Evolutionary conservation across 2,329 filamentous ascomycete species (phyloP).

Genomic region (Botrytis medusae): DNA sequence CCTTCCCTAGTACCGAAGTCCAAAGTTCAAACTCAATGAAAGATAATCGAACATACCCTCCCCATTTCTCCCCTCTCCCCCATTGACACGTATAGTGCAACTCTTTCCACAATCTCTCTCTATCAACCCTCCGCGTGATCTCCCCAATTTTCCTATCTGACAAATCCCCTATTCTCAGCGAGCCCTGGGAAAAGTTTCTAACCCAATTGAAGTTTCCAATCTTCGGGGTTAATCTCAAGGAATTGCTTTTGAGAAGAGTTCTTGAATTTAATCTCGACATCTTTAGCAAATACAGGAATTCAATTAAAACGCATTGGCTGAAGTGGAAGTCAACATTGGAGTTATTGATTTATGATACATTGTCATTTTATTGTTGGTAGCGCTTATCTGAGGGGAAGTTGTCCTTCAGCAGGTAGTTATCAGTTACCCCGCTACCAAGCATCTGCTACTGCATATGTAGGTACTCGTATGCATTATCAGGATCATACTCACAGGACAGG

Average conservation of each 20-base stretch:
- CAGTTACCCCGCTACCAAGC: neutral
- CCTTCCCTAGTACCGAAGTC: neutral
- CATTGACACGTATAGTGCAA: conserved; percentile 67
- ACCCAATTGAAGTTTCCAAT: neutral
- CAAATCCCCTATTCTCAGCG: conserved; percentile 38
- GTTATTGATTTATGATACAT: neutral
- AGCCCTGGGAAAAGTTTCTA: conserved; percentile 24
- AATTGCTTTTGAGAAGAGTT: conserved; percentile 3
- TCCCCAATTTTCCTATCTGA: conserved; percentile 51
- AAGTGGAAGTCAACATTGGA: neutral
- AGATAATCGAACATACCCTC: conserved; percentile 52
- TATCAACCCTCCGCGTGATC: conserved; percentile 52
- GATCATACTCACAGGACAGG: neutral
- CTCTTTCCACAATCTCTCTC: conserved; percentile 59
- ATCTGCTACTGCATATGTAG: neutral
- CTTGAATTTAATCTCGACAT: neutral
- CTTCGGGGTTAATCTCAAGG: conserved; percentile 26
- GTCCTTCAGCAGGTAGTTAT: neutral
- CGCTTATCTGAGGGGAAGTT: conserved; percentile 4
- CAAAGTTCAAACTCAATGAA: conserved; percentile 1
- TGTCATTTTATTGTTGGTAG: neutral
- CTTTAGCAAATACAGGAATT: neutral
- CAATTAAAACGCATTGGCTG: neutral
- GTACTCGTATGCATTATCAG: conserved; percentile 5
- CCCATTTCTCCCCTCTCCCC: conserved; percentile 66